phyloP scores from a whole-genome alignment of 495 filamentous ascomycete genomes.

The Rostrohypoxylon terebratum region DNA sequence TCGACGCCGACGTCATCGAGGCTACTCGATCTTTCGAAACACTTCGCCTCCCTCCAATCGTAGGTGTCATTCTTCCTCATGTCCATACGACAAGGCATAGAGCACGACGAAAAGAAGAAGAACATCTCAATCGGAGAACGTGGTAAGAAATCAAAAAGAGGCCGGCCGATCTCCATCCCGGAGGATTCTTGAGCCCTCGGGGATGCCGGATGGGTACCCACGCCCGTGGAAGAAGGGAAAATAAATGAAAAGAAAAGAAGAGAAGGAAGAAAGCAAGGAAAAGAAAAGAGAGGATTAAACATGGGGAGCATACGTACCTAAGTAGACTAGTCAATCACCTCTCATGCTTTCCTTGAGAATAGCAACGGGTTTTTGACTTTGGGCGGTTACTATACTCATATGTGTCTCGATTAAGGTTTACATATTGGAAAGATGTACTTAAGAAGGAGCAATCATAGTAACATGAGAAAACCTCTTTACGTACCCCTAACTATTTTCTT shows the following conservation, averaged over 20 bases:
- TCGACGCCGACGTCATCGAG: slow-evolving; percentile 1
- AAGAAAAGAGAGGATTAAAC: not conserved
- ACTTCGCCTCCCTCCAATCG: not conserved
- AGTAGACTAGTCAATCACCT: not conserved
- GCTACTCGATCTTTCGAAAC: not conserved
- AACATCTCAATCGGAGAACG: not conserved
- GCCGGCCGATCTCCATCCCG: not conserved
- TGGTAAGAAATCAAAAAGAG: slow-evolving; percentile 1
- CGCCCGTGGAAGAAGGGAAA: not conserved
- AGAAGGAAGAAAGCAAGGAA: not conserved
- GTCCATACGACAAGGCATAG: slow-evolving; percentile 1
- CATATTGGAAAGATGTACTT: not conserved
- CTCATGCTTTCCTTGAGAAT: not conserved
- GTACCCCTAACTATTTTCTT: not conserved
- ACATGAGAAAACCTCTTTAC: not conserved
- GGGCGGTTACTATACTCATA: not conserved
- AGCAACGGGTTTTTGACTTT: not conserved
- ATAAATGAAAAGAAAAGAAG: not conserved
- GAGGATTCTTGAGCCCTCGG: slow-evolving; percentile 7
- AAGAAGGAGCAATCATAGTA: not conserved
- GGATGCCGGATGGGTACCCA: not conserved
- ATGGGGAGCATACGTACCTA: not conserved
- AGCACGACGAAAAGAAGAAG: not conserved
- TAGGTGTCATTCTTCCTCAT: slow-evolving; percentile 1
- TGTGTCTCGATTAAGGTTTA: not conserved